Evolutionary conservation across 768 basidiomycete genomes (phyloP), one percentile per base, ranked within the genome.

Genomic region (Neoboletus brunneissimus): DNA sequence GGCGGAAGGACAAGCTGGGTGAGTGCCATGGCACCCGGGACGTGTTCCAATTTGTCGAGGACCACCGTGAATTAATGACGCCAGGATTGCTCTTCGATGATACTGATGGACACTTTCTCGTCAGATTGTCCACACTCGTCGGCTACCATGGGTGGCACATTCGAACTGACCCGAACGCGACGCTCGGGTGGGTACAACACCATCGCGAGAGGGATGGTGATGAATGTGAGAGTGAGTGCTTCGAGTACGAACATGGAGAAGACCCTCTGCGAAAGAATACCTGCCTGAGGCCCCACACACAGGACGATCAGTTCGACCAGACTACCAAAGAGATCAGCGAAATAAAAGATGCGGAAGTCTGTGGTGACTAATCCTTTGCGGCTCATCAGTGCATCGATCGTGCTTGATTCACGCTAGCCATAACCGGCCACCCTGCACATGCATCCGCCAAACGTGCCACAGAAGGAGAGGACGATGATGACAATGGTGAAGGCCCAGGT

Each of bases 221-320:
- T 81, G 75, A 89, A 92, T 0, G 95, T 96, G 38, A 97, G 76
- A 8, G 86, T 70, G 38, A 94, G 74, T 0, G 91, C 88, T 66
- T 90, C 88, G 20, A 98, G 77, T 38, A 98, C 93, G 64, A 98
- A 95, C 93, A 97, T 98, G 0, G 92, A 90, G 73, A 98, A 95
- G 8, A 97, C 89, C 27, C 80, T 81, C 55, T 65, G 78, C 1
- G 85, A 80, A 25, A 98, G 77, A 50, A 96, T 94, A 0, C 84
- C 83, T 4, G 91, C 93, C 3, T 80, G 76, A 2, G 95, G 77
- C 4, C 96, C 95, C 59, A 98, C 91, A 64, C 98, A 98, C 59
- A 98, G 85, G 4, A 98, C 95, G 64, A 98, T 97, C 18, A 98
- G 78, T 67, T 97, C 95, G 10, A 98, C 90, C 5, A 97, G 78